phyloP scores from a whole-genome alignment of 768 basidiomycete genomes.

The Wakefieldia striispora region DNA sequence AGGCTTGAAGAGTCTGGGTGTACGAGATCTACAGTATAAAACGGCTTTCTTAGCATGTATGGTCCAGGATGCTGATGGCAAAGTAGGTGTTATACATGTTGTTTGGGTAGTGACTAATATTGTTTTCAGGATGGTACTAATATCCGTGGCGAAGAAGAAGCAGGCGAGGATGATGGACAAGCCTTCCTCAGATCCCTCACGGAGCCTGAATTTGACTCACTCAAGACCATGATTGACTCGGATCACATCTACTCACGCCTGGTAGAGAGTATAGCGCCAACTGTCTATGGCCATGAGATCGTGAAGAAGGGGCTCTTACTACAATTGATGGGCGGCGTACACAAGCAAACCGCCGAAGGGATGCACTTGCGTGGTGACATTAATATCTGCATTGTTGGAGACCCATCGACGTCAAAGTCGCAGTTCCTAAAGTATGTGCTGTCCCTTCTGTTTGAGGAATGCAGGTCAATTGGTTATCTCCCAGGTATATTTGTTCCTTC shows the following conservation, averaged over 20 bases:
- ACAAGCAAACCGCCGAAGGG: conserved; percentile 93
- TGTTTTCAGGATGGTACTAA: conserved; percentile 70
- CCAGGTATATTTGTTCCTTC: conserved; percentile 96
- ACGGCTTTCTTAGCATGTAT: conserved; percentile 98
- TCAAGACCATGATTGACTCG: conserved; percentile 90
- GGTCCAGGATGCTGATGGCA: conserved; percentile 88
- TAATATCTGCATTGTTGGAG: conserved; percentile 97
- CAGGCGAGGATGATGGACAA: conserved; percentile 72
- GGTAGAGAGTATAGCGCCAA: conserved; percentile 94
- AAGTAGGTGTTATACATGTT: conserved; percentile 51
- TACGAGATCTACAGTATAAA: conserved; percentile 95
- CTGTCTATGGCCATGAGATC: conserved; percentile 98
- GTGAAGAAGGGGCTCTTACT: conserved; percentile 97
- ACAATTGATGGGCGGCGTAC: conserved; percentile 98
- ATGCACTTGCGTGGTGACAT: conserved; percentile 99
- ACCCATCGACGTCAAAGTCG: conserved; percentile 96
- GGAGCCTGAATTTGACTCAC: conserved; percentile 91
- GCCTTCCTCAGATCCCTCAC: conserved; percentile 89
- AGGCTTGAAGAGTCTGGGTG: conserved; percentile 91
- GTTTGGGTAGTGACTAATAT: not conserved
- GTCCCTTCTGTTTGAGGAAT: not conserved
- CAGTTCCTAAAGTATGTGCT: conserved; percentile 90
- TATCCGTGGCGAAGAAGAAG: conserved; percentile 85
- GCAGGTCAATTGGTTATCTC: not conserved
- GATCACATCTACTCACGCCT: conserved; percentile 94